Evolutionary conservation across 306 rosid genomes (phyloP).

Genomic region (Castanospermum australe): DNA sequence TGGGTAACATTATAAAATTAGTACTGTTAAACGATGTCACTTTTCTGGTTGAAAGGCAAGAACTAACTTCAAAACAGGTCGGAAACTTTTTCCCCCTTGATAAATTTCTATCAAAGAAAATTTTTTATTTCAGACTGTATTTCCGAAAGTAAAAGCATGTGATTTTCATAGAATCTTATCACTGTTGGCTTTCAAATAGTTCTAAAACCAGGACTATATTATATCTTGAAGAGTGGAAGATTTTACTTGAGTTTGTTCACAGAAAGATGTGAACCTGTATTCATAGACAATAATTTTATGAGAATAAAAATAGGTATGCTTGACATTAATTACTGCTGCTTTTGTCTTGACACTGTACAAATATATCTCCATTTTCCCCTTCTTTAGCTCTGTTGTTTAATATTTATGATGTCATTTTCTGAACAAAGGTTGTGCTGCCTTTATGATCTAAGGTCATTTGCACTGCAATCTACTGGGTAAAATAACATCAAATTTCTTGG

Average conservation of each 20-base stretch:
- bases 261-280: no score
- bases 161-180: not conserved
- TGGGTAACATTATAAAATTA: not conserved
- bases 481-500: not conserved
- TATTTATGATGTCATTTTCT: not conserved
- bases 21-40: not conserved
- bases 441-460: not conserved
- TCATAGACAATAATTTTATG: no score
- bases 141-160: conserved; percentile 20
- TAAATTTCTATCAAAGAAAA: not conserved
- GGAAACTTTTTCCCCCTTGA: not conserved
- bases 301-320: not conserved
- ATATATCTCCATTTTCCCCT: not conserved
- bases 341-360: not conserved
- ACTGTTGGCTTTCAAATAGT: not conserved
- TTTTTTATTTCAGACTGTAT: not conserved
- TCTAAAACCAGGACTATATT: not conserved
- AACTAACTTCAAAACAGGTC: not conserved
- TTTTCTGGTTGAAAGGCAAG: not conserved
- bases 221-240: no score
- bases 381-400: not conserved
- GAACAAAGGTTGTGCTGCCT: not conserved
- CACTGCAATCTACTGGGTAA: not conserved
- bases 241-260: no score
- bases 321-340: not conserved